Conservation (phyloP, 192 early-diverging fungal species). For the Helicostylum pulchrum region DNA sequence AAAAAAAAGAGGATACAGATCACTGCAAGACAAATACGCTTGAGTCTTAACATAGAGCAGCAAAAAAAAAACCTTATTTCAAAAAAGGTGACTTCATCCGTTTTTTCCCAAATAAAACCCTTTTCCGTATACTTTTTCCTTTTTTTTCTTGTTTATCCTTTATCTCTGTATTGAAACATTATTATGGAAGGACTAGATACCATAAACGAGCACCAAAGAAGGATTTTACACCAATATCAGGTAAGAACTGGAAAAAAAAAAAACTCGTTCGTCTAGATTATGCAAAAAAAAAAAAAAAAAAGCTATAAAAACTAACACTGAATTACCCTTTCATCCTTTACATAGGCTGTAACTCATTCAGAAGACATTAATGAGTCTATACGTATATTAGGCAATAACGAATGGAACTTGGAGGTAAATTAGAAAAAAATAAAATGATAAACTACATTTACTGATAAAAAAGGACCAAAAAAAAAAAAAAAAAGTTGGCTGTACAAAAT, state of each 20-base stretch:
- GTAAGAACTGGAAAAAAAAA: constrained; percentile 3
- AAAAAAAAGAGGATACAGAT: no score
- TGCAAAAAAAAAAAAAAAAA: no score
- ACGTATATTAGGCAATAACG: not conserved
- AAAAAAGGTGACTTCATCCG: no score
- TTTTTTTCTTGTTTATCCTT: no score
- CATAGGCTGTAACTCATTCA: not conserved
- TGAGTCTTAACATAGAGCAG: no score
- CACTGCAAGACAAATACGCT: no score
- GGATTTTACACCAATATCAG: constrained; percentile 20
- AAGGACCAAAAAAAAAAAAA: no score
- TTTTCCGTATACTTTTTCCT: no score
- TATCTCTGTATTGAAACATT: not conserved
- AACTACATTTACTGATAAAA: not conserved
- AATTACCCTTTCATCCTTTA: not conserved
- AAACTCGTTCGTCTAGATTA: not conserved
- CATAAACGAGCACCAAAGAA: constrained; percentile 11
- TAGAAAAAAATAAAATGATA: not conserved
- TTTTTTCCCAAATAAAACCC: no score
- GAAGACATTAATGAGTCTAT: constrained; percentile 4
- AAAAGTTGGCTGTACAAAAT: constrained; percentile 7
- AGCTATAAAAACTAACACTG: not conserved
- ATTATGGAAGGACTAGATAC: constrained; percentile 8
- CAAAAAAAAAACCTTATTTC: no score
- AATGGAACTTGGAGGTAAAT: constrained; percentile 18